phyloP scores from a whole-genome alignment of 129 eudicot genomes.

The Saposhnikovia divaricata region DNA sequence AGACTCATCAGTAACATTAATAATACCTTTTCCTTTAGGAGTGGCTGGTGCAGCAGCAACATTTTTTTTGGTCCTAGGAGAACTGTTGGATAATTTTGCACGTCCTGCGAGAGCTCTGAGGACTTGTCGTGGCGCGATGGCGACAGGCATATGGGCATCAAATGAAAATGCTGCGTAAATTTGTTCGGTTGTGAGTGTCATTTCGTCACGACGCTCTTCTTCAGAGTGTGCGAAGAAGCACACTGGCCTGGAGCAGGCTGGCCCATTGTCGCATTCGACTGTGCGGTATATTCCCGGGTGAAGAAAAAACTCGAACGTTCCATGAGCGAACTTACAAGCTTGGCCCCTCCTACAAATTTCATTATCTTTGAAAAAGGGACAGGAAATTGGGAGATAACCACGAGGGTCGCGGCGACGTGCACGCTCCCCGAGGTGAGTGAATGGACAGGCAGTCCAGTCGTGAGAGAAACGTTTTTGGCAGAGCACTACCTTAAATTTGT shows the following conservation, averaged over 20 bases:
- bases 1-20: neutral
- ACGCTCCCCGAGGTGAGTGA: constrained; percentile 23
- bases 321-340: constrained; percentile 16
- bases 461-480: constrained; percentile 19
- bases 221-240: constrained; percentile 28
- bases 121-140: neutral
- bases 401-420: constrained; percentile 24
- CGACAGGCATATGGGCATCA: neutral
- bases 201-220: constrained; percentile 16
- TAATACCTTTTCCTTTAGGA: neutral
- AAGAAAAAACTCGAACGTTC: constrained; percentile 28
- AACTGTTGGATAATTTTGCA: neutral
- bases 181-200: neutral
- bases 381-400: constrained; percentile 4
- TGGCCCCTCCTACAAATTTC: constrained; percentile 15
- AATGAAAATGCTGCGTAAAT: neutral
- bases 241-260: constrained; percentile 5
- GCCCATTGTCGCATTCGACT: constrained; percentile 3
- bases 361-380: constrained; percentile 5
- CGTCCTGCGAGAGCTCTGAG: neutral
- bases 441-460: constrained; percentile 35
- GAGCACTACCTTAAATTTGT: constrained; percentile 9
- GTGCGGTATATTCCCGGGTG: constrained; percentile 32
- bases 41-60: neutral
- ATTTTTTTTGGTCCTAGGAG: no score